These are phyloP conservation scores for Suillus placidus DNA, from an alignment of 768 basidiomycete species.

Conservation along the genomic window DNA sequence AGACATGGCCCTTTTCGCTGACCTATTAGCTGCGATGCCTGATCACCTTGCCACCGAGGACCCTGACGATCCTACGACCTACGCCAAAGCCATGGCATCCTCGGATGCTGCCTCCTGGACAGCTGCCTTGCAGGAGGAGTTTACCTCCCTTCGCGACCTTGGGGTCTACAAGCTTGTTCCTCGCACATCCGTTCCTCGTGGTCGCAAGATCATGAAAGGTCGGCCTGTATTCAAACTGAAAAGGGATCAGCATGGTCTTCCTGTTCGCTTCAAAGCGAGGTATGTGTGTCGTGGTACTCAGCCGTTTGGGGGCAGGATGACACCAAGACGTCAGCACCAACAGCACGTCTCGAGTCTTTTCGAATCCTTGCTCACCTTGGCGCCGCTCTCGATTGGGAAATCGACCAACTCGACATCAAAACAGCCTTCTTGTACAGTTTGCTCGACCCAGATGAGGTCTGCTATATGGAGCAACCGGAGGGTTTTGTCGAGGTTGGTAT, in stretches of 20 bases:
- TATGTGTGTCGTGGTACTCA: neutral
- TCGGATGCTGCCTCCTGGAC: slow-evolving; percentile 23
- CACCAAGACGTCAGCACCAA: neutral
- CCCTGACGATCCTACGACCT: slow-evolving; percentile 21
- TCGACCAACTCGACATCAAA: slow-evolving; percentile 43
- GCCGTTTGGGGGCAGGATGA: neutral
- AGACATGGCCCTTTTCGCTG: too few relatives aligned
- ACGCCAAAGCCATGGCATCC: slow-evolving; percentile 21
- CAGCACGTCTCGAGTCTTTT: too few relatives aligned
- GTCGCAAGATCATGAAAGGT: slow-evolving; percentile 23
- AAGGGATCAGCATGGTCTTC: slow-evolving; percentile 23
- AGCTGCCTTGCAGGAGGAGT: slow-evolving; percentile 18
- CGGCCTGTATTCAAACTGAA: slow-evolving; percentile 35
- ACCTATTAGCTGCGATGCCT: neutral
- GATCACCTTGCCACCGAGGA: too few relatives aligned
- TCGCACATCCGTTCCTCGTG: slow-evolving; percentile 18
- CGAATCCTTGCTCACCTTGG: too few relatives aligned
- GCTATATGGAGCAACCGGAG: slow-evolving; percentile 8
- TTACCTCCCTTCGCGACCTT: neutral
- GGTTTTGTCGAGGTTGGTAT: neutral
- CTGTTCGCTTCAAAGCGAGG: neutral
- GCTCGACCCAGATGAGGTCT: slow-evolving; percentile 18
- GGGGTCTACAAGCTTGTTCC: slow-evolving; percentile 7
- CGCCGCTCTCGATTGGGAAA: slow-evolving; percentile 29
- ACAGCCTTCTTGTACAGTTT: slow-evolving; percentile 41